Conservation (phyloP, 331 rosid genomes). For the Quercus phellos region DNA sequence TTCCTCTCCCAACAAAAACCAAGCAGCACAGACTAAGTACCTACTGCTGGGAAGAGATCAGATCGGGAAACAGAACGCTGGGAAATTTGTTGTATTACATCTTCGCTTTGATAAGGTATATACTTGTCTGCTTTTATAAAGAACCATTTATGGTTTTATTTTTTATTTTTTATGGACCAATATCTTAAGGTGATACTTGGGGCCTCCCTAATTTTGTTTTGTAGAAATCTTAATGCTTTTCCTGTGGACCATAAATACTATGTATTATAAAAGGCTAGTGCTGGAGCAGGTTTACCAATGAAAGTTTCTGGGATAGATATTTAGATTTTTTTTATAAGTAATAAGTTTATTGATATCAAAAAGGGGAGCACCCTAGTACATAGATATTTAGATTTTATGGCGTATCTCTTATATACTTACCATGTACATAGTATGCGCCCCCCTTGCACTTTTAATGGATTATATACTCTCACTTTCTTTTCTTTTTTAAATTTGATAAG, state of each 20-base stretch:
- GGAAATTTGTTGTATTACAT: conserved; percentile 78
- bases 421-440: too few relatives aligned
- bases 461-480: too few relatives aligned
- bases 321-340: not conserved
- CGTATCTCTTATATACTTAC: too few relatives aligned
- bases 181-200: not conserved
- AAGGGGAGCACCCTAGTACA: too few relatives aligned
- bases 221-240: not conserved
- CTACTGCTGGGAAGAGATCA: conserved; percentile 31
- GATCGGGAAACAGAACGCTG: conserved; percentile 19
- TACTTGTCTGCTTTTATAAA: not conserved
- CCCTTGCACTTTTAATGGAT: too few relatives aligned
- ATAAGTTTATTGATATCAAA: too few relatives aligned
- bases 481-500: too few relatives aligned
- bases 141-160: not conserved
- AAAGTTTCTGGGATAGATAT: not conserved
- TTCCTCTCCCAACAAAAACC: conserved; percentile 38
- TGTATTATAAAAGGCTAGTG: not conserved
- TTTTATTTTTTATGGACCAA: not conserved
- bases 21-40: conserved; percentile 33
- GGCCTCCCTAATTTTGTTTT: not conserved
- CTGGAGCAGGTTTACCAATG: not conserved
- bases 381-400: not conserved
- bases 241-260: not conserved
- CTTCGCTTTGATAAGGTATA: conserved; percentile 87